Percentiles rank a stretch among this genome's conserved stretches.
These are phyloP conservation scores for Chaetomiaceae sp. DNA, from an alignment of 2,329 filamentous ascomycete genomes.

Conservation along the genomic window DNA sequence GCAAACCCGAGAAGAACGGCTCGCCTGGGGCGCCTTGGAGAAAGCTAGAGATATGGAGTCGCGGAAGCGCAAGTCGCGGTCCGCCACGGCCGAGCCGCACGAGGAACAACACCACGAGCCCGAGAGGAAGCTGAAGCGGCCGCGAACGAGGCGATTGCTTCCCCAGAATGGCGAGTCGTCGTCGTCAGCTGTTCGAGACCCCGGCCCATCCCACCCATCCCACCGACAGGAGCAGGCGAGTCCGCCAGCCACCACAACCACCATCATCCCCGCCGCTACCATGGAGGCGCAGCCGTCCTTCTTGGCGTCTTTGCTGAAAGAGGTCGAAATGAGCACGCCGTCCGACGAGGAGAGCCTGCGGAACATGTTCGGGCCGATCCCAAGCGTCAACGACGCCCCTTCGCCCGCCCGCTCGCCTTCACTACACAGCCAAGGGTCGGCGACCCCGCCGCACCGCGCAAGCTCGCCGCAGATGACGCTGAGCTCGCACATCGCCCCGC, in stretches of 20 bases:
- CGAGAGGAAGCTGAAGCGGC: constrained; percentile 80
- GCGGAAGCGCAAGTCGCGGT: constrained; percentile 69
- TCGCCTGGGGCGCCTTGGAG: constrained; percentile 87
- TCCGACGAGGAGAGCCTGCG: constrained; percentile 52
- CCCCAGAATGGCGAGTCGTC: constrained; percentile 39
- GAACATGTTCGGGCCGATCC: constrained; percentile 34
- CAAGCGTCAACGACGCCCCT: constrained; percentile 34
- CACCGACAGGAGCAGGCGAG: constrained; percentile 14
- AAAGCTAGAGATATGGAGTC: constrained; percentile 67
- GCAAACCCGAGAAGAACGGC: constrained; percentile 72
- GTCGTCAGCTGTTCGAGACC: constrained; percentile 24
- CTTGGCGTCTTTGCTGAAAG: constrained; percentile 77
- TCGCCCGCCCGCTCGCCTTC: constrained; percentile 64
- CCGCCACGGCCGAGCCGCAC: constrained; percentile 62
- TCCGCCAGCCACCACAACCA: constrained; percentile 12
- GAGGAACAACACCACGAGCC: constrained; percentile 64
- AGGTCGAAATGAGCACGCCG: constrained; percentile 65
- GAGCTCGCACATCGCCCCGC: constrained; percentile 65
- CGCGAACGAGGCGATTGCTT: constrained; percentile 65
- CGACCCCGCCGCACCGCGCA: constrained; percentile 63
- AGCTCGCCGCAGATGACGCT: constrained; percentile 60
- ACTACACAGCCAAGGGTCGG: constrained; percentile 57
- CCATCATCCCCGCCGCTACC: no score
- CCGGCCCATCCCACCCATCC: constrained; percentile 18
- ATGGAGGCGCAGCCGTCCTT: constrained; percentile 67